These are phyloP conservation scores for Chenopodium album DNA, from an alignment of 148 eudicot genomes.

Conservation along the genomic window DNA sequence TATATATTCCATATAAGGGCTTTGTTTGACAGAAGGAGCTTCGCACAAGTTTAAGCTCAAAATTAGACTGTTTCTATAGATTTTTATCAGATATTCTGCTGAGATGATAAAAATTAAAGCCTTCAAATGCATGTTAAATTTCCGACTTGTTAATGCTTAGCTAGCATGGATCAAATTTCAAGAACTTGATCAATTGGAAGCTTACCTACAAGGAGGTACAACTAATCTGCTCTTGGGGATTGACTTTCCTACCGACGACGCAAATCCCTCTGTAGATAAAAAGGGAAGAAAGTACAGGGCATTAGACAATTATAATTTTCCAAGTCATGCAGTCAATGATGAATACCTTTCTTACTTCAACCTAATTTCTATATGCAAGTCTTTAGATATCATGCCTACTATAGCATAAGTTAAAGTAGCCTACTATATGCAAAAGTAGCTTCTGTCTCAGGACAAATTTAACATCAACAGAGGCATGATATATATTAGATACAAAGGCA, in stretches of 20 bases:
- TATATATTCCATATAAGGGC: background rate
- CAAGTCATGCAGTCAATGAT: background rate
- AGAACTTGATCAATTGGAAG: background rate
- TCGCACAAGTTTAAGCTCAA: background rate
- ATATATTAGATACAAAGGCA: background rate
- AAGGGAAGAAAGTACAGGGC: background rate
- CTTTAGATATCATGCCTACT: background rate
- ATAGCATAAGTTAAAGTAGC: background rate
- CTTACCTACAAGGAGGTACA: constrained; percentile 22
- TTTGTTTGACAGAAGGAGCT: background rate
- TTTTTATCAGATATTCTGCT: background rate
- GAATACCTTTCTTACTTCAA: background rate
- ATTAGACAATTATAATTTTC: constrained; percentile 2
- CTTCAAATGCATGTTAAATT: background rate
- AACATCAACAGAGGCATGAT: background rate
- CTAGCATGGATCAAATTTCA: constrained; percentile 1
- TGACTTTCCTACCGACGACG: constrained; percentile 32
- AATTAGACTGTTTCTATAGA: background rate
- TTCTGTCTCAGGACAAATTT: background rate
- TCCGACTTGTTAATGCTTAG: background rate
- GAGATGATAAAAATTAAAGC: background rate
- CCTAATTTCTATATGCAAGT: background rate
- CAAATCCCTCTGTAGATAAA: constrained; percentile 33
- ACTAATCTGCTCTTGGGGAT: background rate
- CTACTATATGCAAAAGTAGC: background rate